Evolutionary conservation across 1,284 basidiomycete genomes (phyloP), one percentile per base, ranked within the genome.

Genomic region (Fomitopsis pinicola): DNA sequence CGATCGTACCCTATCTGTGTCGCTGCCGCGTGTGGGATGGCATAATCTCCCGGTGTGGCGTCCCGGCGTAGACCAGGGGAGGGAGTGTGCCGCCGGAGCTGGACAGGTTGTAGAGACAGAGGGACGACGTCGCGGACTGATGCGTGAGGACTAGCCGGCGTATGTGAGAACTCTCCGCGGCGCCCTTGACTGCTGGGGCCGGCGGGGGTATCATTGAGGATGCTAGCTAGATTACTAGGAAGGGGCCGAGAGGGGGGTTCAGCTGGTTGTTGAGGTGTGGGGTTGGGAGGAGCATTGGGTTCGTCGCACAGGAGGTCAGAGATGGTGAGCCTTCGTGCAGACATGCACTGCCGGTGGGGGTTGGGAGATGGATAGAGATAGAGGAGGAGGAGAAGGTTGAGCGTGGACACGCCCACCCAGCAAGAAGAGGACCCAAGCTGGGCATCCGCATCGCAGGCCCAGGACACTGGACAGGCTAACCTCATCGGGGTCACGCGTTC

Each of bases 311-410:
- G 80, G 50, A 91, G 82, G 15, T 86, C 87, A 9, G 87, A 87
- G 36, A 91, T 91, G 68, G 85, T 84, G 64, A 91, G 84, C 55
- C 88, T 80, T 58, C 87, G 79, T 46, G 85, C 83, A 58, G 81
- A 77, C 86, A 89, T 88, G 44, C 56, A 44, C 55, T 36, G 57
- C 42, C 19, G 35, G 59, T 22, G 30, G 59, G 38, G n/a, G 22
- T 26, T n/a, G 44, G 58, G 52, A 8, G 30, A 33, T 33, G 30
- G 28, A 40, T 19, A 45, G 38, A 50, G 48, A 56, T 28, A 58
- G 42, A 55, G 45, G 58, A 48, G 44, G 56, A 58, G 42, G 10
- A 26, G 33, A 48, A 35, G 38, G 44, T 22, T 35, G 56, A 38
- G 35, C 45, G 57, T 40, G 44, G 2, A 7, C 44, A 45, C 40